These are phyloP conservation scores for Termitomyces sp. DNA, from an alignment of 768 basidiomycete genomes.

Conservation along the genomic window DNA sequence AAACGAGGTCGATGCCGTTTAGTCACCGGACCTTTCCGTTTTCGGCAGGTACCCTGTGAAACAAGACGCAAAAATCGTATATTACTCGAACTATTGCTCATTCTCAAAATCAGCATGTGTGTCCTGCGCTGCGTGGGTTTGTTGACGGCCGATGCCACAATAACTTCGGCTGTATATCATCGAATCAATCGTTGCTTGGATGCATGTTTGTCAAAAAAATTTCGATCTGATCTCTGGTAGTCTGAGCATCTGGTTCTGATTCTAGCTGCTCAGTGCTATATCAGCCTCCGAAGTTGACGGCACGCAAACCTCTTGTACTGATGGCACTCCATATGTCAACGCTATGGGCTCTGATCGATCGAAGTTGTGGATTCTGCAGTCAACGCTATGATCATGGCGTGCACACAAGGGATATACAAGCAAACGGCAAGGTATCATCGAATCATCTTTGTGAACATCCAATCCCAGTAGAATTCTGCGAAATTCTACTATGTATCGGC, in stretches of 20 bases:
- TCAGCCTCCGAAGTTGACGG: background rate
- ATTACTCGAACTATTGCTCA: background rate
- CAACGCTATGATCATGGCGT: background rate
- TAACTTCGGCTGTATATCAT: background rate
- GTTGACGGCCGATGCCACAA: background rate
- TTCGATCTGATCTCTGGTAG: background rate
- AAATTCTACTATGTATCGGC: background rate
- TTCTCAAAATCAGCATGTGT: background rate
- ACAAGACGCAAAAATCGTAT: background rate
- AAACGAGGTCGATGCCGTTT: slow-evolving; percentile 8
- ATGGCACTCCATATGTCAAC: background rate
- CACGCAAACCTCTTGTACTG: background rate
- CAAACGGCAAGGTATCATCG: background rate
- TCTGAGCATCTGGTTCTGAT: background rate
- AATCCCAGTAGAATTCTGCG: background rate
- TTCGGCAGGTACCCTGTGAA: slow-evolving; percentile 7
- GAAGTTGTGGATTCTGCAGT: background rate
- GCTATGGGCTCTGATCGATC: background rate
- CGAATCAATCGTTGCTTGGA: background rate
- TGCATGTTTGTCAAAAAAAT: background rate
- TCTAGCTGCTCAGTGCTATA: background rate
- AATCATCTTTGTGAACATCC: background rate
- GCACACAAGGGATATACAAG: background rate
- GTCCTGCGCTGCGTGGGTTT: background rate
- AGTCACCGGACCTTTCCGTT: slow-evolving; percentile 10